Evolutionary conservation across 2,329 filamentous ascomycete species (phyloP).

Genomic region (Phialemoniopsis sp.): DNA sequence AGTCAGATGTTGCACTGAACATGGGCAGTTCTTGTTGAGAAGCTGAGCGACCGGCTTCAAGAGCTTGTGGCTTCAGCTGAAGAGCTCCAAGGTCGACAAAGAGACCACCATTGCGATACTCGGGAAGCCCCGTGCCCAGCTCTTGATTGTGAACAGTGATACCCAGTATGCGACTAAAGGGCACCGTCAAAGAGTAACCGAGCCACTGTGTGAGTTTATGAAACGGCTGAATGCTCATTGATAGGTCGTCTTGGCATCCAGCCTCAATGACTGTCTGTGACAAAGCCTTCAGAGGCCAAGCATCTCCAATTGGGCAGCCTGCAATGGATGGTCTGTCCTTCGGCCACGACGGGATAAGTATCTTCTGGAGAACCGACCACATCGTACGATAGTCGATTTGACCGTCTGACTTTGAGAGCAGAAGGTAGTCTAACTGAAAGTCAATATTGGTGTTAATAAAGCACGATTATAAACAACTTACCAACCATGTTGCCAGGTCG

Average conservation of each 20-base stretch:
- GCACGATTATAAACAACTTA: too few species aligned
- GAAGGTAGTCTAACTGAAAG: conserved; percentile 34
- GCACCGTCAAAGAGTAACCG: conserved; percentile 87
- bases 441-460: conserved; percentile 9
- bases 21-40: conserved; percentile 40
- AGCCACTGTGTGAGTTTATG: conserved; percentile 95
- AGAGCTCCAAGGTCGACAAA: conserved; percentile 80
- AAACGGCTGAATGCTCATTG: conserved; percentile 78
- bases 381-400: conserved; percentile 30
- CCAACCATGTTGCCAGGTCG: conserved; percentile 5
- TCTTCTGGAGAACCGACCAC: conserved; percentile 35
- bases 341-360: conserved; percentile 45
- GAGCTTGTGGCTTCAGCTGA: conserved; percentile 66
- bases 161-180: conserved; percentile 76
- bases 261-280: conserved; percentile 31
- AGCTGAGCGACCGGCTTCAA: conserved; percentile 62
- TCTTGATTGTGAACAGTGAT: conserved; percentile 78
- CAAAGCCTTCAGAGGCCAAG: conserved; percentile 34
- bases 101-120: conserved; percentile 86
- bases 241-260: conserved; percentile 21
- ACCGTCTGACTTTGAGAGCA: conserved; percentile 27
- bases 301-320: conserved; percentile 40
- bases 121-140: conserved; percentile 78
- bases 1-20: conserved; percentile 48
- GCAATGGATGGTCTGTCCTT: conserved; percentile 43